A percentile compares a stretch with the other conserved stretches of the same genome.
Evolutionary conservation across 1,284 basidiomycete species (phyloP).

Genomic region (Trametes pubescens): DNA sequence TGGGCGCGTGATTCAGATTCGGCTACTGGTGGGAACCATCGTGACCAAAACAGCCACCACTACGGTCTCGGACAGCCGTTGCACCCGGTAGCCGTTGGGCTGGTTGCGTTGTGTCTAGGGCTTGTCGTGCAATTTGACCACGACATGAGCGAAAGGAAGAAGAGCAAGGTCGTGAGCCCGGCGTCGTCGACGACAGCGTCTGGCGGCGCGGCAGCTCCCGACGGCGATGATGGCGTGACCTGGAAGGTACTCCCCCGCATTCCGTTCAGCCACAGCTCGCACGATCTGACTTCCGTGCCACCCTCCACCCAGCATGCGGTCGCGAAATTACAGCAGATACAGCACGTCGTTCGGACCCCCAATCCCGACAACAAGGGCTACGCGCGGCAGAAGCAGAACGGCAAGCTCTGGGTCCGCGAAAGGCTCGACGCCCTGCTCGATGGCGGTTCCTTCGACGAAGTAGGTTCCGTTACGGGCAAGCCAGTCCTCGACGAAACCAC

Average conservation of each 20-base stretch:
- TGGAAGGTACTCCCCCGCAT: slow-evolving; percentile 42
- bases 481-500: slow-evolving; percentile 44
- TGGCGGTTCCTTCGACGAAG: slow-evolving; percentile 46
- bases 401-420: slow-evolving; percentile 54
- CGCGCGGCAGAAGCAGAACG: slow-evolving; percentile 50
- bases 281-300: background rate
- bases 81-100: background rate
- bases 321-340: slow-evolving; percentile 43
- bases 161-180: background rate
- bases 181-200: background rate
- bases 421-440: slow-evolving; percentile 49
- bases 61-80: background rate
- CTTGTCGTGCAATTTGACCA: background rate
- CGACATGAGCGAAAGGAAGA: slow-evolving; percentile 10
- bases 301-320: slow-evolving; percentile 41
- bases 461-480: slow-evolving; percentile 52
- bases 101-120: background rate
- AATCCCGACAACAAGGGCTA: slow-evolving; percentile 51
- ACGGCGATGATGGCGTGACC: slow-evolving; percentile 29
- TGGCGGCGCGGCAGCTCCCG: background rate
- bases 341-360: slow-evolving; percentile 44
- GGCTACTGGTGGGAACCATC: slow-evolving; percentile 16
- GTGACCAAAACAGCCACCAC: slow-evolving; percentile 10
- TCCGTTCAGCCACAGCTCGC: background rate
- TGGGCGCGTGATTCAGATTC: slow-evolving; percentile 23